Conservation (phyloP, 2,329 filamentous ascomycete genomes). For the Aspergillus sp. region DNA sequence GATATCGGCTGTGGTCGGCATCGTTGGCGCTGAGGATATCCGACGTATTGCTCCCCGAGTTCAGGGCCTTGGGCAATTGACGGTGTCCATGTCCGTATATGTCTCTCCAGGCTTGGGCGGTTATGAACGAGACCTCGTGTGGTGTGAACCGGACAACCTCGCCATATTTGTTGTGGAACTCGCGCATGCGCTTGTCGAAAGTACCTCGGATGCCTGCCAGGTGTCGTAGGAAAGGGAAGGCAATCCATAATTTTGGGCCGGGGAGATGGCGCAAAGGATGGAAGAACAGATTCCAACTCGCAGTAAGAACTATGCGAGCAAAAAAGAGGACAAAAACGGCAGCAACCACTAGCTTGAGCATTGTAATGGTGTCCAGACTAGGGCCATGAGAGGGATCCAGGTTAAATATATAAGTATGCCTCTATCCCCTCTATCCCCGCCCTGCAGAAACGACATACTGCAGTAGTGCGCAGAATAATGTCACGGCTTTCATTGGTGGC, state of each 20-base stretch:
- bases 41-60: slow-evolving; percentile 1
- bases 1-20: slow-evolving; percentile 15
- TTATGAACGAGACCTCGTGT: slow-evolving; percentile 23
- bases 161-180: slow-evolving; percentile 8
- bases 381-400: too few species aligned
- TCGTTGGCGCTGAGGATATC: slow-evolving; percentile 10
- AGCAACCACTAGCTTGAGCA: too few species aligned
- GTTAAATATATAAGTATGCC: too few species aligned
- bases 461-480: too few species aligned
- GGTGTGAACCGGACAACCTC: slow-evolving; percentile 22
- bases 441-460: too few species aligned
- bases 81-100: slow-evolving; percentile 13
- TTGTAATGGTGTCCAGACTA: too few species aligned
- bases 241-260: slow-evolving; percentile 9
- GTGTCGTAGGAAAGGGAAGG: slow-evolving; percentile 9
- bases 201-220: too few species aligned
- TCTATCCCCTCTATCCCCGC: too few species aligned
- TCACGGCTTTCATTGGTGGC: too few species aligned
- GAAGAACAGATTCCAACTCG: slow-evolving; percentile 12
- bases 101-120: slow-evolving; percentile 15
- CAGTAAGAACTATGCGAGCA: too few species aligned
- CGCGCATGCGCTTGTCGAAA: slow-evolving; percentile 4
- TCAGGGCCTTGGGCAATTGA: slow-evolving; percentile 6
- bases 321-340: too few species aligned
- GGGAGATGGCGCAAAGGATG: slow-evolving; percentile 9